Conservation (phyloP, 2,329 filamentous ascomycete genomes). For the Claviceps sp. region DNA sequence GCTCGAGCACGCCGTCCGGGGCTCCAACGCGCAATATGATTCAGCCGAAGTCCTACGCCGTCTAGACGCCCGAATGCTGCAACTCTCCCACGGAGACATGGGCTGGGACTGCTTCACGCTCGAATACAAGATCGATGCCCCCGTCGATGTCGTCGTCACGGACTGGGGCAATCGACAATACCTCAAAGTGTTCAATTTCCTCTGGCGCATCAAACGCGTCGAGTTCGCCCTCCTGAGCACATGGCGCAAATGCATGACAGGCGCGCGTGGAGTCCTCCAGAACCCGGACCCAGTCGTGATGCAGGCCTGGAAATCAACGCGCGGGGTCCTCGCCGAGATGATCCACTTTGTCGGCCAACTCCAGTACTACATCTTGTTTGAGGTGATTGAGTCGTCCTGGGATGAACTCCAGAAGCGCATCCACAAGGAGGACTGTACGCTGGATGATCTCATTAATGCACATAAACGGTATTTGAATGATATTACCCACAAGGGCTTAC, state of each 20-base stretch:
- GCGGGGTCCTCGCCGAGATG: slow-evolving; percentile 90
- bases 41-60: slow-evolving; percentile 80
- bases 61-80: slow-evolving; percentile 94
- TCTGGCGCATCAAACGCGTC: slow-evolving; percentile 96
- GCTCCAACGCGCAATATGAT: slow-evolving; percentile 94
- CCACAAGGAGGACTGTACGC: slow-evolving; percentile 70
- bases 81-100: slow-evolving; percentile 90
- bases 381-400: slow-evolving; percentile 96
- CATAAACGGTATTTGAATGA: slow-evolving; percentile 83
- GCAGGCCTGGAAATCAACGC: slow-evolving; percentile 77
- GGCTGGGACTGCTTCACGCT: slow-evolving; percentile 99
- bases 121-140: slow-evolving; percentile 95
- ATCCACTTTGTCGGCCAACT: slow-evolving; percentile 95
- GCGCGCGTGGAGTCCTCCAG: slow-evolving; percentile 77
- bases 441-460: slow-evolving; percentile 88
- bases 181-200: slow-evolving; percentile 96
- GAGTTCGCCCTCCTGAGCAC: slow-evolving; percentile 85
- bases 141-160: slow-evolving; percentile 92
- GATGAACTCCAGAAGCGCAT: slow-evolving; percentile 75
- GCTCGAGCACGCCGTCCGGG: slow-evolving; percentile 89
- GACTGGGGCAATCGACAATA: slow-evolving; percentile 94
- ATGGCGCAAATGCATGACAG: slow-evolving; percentile 94
- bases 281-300: slow-evolving; percentile 55
- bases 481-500: slow-evolving; percentile 89
- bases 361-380: slow-evolving; percentile 97